phyloP scores from a whole-genome alignment of 192 early-diverging fungal genomes.

The Linnemannia schmuckeri region DNA sequence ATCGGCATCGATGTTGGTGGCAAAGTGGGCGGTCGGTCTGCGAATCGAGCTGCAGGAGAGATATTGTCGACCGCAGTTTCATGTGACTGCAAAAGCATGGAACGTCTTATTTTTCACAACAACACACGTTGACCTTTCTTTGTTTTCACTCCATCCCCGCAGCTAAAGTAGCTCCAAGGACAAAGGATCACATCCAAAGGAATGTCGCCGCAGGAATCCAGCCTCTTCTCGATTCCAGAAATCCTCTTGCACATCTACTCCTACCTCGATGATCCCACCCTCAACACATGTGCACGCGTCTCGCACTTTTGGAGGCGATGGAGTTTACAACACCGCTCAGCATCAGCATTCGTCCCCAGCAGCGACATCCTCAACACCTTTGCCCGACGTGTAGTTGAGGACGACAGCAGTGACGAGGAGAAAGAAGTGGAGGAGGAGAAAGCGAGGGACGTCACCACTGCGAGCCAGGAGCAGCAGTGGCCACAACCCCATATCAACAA shows the following conservation, averaged over 20 bases:
- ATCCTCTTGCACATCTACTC: background rate
- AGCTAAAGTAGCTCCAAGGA: background rate
- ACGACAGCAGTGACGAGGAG: background rate
- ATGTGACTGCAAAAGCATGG: too few species aligned
- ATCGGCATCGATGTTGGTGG: too few species aligned
- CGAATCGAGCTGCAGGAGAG: too few species aligned
- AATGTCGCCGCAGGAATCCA: background rate
- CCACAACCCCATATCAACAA: background rate
- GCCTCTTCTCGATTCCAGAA: background rate
- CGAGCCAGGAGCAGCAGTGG: background rate
- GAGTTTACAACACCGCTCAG: background rate
- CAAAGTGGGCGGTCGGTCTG: too few species aligned
- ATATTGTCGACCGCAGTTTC: too few species aligned
- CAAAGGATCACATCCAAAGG: background rate
- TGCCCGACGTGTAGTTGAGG: background rate
- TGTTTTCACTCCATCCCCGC: too few species aligned
- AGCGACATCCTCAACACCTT: background rate
- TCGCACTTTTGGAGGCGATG: constrained; percentile 2
- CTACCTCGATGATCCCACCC: background rate
- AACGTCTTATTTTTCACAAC: too few species aligned
- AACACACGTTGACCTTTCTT: too few species aligned
- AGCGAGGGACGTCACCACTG: background rate
- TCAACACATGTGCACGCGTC: background rate
- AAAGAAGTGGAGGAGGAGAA: background rate
- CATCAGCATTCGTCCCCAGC: background rate